phyloP scores from a whole-genome alignment of 331 rosid genomes.

The Phaseolus coccineus region DNA sequence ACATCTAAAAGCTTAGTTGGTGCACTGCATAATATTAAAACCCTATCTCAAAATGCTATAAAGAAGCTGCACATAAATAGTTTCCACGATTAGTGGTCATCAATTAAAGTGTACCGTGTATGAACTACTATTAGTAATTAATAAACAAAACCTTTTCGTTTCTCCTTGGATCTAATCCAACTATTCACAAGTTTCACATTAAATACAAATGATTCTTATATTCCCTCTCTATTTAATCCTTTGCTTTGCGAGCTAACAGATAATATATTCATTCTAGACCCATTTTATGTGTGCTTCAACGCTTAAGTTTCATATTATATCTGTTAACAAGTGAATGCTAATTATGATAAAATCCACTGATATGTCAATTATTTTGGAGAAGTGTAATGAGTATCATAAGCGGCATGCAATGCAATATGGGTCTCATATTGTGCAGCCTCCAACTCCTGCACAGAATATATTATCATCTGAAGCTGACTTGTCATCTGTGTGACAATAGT shows the following conservation, averaged over 20 bases:
- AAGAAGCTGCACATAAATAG: slow-evolving; percentile 11
- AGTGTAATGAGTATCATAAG: background rate
- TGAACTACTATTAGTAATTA: background rate
- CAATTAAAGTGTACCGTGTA: slow-evolving; percentile 23
- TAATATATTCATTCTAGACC: no score
- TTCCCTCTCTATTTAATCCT: background rate
- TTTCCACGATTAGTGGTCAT: slow-evolving; percentile 41
- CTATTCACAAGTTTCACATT: background rate
- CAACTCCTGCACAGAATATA: slow-evolving; percentile 34
- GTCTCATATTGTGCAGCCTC: slow-evolving; percentile 39
- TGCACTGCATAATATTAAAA: slow-evolving; percentile 15
- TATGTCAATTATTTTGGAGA: background rate
- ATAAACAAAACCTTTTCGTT: background rate
- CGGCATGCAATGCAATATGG: slow-evolving; percentile 18
- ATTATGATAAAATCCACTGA: no score
- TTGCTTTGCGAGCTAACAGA: no score
- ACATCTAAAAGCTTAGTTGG: slow-evolving; percentile 33
- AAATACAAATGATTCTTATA: background rate
- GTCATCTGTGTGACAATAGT: slow-evolving; percentile 30
- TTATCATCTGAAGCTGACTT: slow-evolving; percentile 15
- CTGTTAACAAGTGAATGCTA: no score
- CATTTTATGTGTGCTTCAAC: no score
- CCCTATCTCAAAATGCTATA: background rate
- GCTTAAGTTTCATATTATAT: no score
- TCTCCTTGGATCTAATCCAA: background rate